Evolutionary conservation across 345 rosid genomes (phyloP).

Genomic region (Alliaria petiolata): DNA sequence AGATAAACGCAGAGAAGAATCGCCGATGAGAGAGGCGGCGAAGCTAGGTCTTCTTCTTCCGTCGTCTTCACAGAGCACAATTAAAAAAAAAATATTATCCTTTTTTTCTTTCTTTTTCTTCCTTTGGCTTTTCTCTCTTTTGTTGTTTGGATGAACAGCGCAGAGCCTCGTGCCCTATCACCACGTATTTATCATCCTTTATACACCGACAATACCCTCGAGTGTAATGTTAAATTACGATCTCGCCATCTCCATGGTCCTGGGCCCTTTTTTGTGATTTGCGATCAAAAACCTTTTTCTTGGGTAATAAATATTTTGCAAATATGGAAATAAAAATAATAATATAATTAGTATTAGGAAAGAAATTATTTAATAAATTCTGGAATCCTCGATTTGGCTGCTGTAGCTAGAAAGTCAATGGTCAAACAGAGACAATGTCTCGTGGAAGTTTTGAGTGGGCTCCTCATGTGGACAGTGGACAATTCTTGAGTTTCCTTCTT

Average conservation of each 20-base stretch:
- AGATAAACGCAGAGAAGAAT: not conserved
- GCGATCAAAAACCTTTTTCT: not conserved
- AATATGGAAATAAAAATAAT: not conserved
- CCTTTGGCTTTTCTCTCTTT: not conserved
- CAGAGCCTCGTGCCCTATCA: constrained; percentile 33
- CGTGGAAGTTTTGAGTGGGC: not conserved
- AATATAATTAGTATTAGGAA: not conserved
- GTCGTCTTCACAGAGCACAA: constrained; percentile 9
- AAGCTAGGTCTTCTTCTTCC: constrained; percentile 10
- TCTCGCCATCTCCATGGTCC: not conserved
- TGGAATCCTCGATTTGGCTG: not conserved
- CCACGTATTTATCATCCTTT: constrained; percentile 31
- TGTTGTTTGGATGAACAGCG: constrained; percentile 24
- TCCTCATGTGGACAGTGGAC: too few relatives aligned
- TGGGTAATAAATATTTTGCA: not conserved
- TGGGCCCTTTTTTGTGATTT: not conserved
- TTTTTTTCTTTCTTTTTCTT: not conserved
- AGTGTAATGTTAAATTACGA: not conserved
- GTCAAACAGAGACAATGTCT: not conserved
- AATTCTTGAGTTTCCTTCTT: too few relatives aligned
- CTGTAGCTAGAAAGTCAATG: not conserved
- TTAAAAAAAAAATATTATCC: not conserved
- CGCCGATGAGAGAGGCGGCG: constrained; percentile 14
- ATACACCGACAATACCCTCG: constrained; percentile 24
- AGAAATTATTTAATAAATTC: not conserved